A percentile compares a stretch with the other conserved stretches of the same genome.
These are phyloP conservation scores for Mortierella sp. DNA, from an alignment of 371 early-diverging fungal species.

Conservation along the genomic window DNA sequence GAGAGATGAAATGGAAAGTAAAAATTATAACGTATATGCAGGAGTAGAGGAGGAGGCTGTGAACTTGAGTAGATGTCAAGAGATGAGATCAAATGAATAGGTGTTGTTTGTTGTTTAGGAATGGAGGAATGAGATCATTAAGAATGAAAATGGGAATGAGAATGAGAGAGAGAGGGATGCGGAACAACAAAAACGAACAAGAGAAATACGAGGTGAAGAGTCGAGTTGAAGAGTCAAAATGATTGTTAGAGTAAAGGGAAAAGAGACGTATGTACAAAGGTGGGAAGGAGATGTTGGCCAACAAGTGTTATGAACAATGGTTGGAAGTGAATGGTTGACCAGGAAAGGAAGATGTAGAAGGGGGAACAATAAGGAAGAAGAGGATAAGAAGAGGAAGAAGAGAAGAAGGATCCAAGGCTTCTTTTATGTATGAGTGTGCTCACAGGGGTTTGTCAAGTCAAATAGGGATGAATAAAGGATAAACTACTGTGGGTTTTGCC, in stretches of 20 bases:
- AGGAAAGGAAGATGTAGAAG: background rate
- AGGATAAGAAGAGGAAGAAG: background rate
- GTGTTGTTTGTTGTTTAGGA: background rate
- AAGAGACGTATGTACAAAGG: background rate
- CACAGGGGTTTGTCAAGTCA: background rate
- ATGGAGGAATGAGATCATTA: background rate
- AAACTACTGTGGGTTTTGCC: conserved; percentile 10
- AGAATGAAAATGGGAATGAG: background rate
- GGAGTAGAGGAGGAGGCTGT: background rate
- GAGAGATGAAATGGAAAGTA: too few species aligned
- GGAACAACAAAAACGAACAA: background rate
- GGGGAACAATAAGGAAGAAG: background rate
- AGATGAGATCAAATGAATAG: background rate
- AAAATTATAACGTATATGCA: conserved; percentile 3
- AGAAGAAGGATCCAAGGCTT: background rate
- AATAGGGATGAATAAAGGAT: background rate
- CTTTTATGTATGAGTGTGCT: background rate
- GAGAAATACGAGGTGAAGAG: background rate
- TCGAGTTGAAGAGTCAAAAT: background rate
- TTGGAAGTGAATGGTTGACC: background rate
- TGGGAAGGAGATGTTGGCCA: too few species aligned
- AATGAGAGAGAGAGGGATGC: background rate
- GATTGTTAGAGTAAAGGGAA: background rate
- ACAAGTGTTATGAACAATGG: background rate
- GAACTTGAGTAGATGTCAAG: background rate